Evolutionary conservation across 2,329 filamentous ascomycete species (phyloP).

Genomic region (Zarea fungicola): DNA sequence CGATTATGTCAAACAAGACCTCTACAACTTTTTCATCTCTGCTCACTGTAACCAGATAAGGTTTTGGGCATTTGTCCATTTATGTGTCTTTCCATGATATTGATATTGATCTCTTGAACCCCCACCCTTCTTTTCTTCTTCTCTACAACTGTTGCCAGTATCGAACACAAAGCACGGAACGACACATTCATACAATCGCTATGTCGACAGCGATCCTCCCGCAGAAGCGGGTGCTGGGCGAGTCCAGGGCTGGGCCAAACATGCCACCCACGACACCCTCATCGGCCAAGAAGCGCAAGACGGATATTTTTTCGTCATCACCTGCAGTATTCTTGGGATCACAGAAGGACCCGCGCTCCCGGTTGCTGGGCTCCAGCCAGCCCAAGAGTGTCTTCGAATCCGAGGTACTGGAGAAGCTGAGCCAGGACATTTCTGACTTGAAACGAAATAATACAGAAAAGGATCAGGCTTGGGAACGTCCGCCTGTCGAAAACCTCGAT

Average conservation of each 20-base stretch:
- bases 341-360: constrained; percentile 56
- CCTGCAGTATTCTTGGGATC: constrained; percentile 57
- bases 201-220: constrained; percentile 52
- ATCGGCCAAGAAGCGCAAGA: constrained; percentile 75
- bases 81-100: background rate
- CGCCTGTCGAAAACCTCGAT: constrained; percentile 46
- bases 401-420: constrained; percentile 91
- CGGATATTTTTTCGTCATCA: constrained; percentile 58
- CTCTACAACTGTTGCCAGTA: background rate
- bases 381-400: constrained; percentile 89
- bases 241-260: constrained; percentile 61
- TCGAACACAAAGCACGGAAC: background rate
- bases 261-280: constrained; percentile 49
- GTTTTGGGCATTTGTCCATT: background rate
- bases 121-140: background rate
- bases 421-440: constrained; percentile 81
- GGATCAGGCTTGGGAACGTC: constrained; percentile 83
- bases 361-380: constrained; percentile 63
- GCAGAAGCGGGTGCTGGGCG: constrained; percentile 68
- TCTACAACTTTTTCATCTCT: background rate
- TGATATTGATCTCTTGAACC: background rate
- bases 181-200: constrained; percentile 13
- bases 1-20: constrained; percentile 2
- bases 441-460: constrained; percentile 86
- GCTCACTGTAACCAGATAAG: background rate